Conservation (phyloP, 345 rosid species). For the Ceriops tagal region DNA sequence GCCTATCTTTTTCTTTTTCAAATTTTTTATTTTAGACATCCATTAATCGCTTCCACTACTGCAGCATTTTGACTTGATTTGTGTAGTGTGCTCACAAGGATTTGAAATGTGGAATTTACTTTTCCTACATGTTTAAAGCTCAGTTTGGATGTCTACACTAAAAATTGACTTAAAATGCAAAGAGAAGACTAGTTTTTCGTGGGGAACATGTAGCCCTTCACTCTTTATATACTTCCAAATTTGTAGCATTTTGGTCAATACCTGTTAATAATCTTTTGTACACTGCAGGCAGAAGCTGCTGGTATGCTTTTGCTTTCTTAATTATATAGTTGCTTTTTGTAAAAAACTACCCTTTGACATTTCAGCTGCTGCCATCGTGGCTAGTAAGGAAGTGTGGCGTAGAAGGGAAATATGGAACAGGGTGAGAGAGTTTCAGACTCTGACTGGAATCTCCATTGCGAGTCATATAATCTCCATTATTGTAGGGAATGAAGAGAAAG, state of each 20-base stretch:
- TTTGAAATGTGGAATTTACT: neutral
- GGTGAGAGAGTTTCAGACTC: constrained; percentile 58
- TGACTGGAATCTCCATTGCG: constrained; percentile 66
- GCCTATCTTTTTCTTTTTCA: neutral
- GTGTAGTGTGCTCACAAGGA: neutral
- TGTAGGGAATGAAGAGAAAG: constrained; percentile 83
- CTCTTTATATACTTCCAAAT: neutral
- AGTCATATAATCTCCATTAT: constrained; percentile 84
- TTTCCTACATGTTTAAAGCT: neutral
- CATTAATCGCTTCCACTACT: neutral
- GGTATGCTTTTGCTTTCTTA: neutral
- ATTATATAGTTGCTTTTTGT: constrained; percentile 2
- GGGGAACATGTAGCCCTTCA: neutral
- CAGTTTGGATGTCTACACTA: neutral
- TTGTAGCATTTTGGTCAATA: neutral
- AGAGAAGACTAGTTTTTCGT: neutral
- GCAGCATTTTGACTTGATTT: neutral
- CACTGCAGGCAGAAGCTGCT: neutral
- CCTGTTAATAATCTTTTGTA: too few relatives aligned
- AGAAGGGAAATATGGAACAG: constrained; percentile 80
- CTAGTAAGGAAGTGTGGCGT: constrained; percentile 81
- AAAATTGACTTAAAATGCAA: neutral
- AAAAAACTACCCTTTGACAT: constrained; percentile 23
- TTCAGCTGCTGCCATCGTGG: constrained; percentile 81
- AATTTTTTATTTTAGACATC: neutral